A percentile compares a stretch with the other conserved stretches of the same genome.
Conservation (phyloP, 306 rosid species). For the Prunus davidiana region DNA sequence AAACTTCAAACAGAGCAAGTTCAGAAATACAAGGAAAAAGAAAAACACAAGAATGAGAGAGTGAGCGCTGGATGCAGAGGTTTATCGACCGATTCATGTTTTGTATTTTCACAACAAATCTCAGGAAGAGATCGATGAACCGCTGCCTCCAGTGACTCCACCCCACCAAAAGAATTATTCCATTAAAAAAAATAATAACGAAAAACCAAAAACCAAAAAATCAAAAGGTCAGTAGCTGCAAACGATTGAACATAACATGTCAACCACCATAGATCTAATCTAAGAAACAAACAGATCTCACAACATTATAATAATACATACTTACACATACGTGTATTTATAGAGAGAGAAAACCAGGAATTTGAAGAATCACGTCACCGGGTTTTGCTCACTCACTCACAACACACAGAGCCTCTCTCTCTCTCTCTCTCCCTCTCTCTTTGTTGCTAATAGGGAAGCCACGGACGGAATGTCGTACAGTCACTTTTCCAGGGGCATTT, state of each 20-base stretch:
- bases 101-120: slow-evolving; percentile 57
- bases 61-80: slow-evolving; percentile 99
- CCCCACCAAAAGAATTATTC: slow-evolving; percentile 24
- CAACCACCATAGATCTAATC: slow-evolving; percentile 7
- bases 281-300: background rate
- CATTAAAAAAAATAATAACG: background rate
- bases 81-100: slow-evolving; percentile 99
- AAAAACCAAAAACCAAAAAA: background rate
- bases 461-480: background rate
- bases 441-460: background rate
- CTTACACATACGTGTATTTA: background rate
- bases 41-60: slow-evolving; percentile 30
- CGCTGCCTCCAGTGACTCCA: slow-evolving; percentile 99
- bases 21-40: background rate
- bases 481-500: slow-evolving; percentile 6
- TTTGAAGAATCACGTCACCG: slow-evolving; percentile 37
- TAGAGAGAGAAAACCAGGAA: slow-evolving; percentile 40
- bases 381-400: slow-evolving; percentile 16
- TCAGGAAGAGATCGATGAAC: slow-evolving; percentile 99
- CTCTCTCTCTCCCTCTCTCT: slow-evolving; percentile 6
- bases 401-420: background rate
- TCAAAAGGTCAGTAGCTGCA: background rate
- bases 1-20: background rate
- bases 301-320: background rate
- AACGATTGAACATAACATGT: background rate